These are phyloP conservation scores for Phytopythium aichiense DNA, from an alignment of 352 stramenopile genomes.

Conservation along the genomic window DNA sequence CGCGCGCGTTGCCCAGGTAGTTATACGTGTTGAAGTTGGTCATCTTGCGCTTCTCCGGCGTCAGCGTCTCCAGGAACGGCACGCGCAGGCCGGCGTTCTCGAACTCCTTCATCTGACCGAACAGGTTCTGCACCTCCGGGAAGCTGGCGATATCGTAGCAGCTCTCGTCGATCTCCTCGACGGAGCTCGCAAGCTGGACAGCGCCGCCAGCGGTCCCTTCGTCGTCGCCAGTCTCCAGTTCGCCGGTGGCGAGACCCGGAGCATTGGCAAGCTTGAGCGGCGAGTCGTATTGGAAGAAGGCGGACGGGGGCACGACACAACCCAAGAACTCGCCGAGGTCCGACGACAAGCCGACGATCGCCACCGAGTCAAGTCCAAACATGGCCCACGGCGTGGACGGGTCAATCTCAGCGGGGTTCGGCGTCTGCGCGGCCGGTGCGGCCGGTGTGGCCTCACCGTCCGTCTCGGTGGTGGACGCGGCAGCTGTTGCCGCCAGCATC, in stretches of 20 bases:
- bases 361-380: conserved; percentile 64
- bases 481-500: conserved; percentile 14
- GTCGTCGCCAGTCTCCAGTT: conserved; percentile 29
- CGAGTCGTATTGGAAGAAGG: conserved; percentile 70
- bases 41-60: conserved; percentile 62
- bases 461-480: conserved; percentile 5
- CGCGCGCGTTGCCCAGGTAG: conserved; percentile 71
- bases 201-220: conserved; percentile 6
- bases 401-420: conserved; percentile 31
- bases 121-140: conserved; percentile 57
- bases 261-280: conserved; percentile 55
- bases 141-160: conserved; percentile 68
- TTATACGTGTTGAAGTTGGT: conserved; percentile 89
- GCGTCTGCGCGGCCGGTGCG: conserved; percentile 2
- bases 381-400: conserved; percentile 55
- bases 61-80: conserved; percentile 68
- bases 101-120: conserved; percentile 73
- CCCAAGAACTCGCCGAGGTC: conserved; percentile 64
- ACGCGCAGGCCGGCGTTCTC: conserved; percentile 60
- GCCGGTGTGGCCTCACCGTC: conserved; percentile 1
- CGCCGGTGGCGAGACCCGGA: conserved; percentile 47
- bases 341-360: conserved; percentile 59
- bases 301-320: conserved; percentile 60
- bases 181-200: neutral
- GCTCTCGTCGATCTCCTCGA: conserved; percentile 61